A percentile compares a stretch with the other conserved stretches of the same genome.
Conservation (phyloP, 495 filamentous ascomycete genomes). For the Aspergillus asperescens region DNA sequence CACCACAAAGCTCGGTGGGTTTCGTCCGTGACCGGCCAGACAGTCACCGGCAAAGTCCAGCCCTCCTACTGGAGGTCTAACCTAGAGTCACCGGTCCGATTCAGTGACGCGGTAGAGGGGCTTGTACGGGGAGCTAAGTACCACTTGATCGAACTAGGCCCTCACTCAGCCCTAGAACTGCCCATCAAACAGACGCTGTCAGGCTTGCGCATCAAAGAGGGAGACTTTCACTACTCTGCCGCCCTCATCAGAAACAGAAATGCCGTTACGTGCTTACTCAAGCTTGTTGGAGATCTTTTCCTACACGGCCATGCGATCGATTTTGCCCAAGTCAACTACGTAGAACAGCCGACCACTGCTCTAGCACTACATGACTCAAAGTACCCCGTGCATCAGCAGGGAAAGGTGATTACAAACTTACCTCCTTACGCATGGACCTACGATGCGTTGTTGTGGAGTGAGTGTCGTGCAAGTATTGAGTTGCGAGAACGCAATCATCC, state of each 20-base stretch:
- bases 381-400: too few relatives aligned
- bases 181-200: conserved; percentile 9
- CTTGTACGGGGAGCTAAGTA: background rate
- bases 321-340: too few relatives aligned
- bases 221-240: background rate
- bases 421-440: conserved; percentile 4
- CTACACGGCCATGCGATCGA: too few relatives aligned
- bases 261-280: too few relatives aligned
- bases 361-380: too few relatives aligned
- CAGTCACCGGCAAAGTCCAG: background rate
- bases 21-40: too few relatives aligned
- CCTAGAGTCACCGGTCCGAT: conserved; percentile 8
- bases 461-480: background rate
- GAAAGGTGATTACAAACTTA: conserved; percentile 6
- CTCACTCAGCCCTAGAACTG: conserved; percentile 7
- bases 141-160: conserved; percentile 3
- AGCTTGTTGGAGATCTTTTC: too few relatives aligned
- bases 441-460: background rate
- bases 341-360: too few relatives aligned
- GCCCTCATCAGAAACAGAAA: background rate
- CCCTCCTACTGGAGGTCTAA: conserved; percentile 5
- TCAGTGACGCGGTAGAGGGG: background rate
- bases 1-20: too few relatives aligned
- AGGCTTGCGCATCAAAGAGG: background rate
- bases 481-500: conserved; percentile 1